Evolutionary conservation across 169 alveolate species (phyloP).

Genomic region (Eimeria falciformis): DNA sequence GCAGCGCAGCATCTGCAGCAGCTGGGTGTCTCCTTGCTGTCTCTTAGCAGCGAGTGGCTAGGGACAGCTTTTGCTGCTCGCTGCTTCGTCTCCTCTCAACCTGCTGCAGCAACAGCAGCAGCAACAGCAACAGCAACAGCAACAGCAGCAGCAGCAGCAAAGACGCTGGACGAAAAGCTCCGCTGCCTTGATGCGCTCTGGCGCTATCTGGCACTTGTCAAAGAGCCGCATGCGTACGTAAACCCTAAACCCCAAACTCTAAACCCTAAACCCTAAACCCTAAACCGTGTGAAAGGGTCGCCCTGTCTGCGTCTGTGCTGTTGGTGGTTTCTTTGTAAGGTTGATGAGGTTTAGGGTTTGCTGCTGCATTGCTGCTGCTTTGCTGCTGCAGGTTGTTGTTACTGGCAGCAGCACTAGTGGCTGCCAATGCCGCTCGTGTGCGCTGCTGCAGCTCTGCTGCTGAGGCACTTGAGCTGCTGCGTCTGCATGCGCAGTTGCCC

Average conservation of each 20-base stretch:
- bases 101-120: conserved; percentile 28
- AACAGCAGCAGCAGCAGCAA: not conserved
- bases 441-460: conserved; percentile 32
- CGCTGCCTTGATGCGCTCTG: conserved; percentile 20
- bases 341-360: not conserved
- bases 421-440: not conserved
- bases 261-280: conserved; percentile 12
- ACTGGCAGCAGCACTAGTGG: not conserved
- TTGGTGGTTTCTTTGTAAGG: not conserved
- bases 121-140: conserved; percentile 23
- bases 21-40: conserved; percentile 27
- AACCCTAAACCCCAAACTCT: not conserved
- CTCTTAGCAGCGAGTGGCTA: conserved; percentile 9
- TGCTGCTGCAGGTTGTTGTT: not conserved
- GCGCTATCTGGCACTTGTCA: conserved; percentile 22
- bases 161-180: conserved; percentile 5
- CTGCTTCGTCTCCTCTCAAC: not conserved
- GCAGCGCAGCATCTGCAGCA: conserved; percentile 42
- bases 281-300: not conserved
- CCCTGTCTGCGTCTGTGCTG: not conserved
- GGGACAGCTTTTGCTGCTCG: conserved; percentile 38
- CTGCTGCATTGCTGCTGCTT: not conserved
- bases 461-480: not conserved
- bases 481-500: not conserved
- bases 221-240: conserved; percentile 28